Base-by-base conservation (phyloP, 768 basidiomycete genomes). In the Tephrocybe sp. region DNA sequence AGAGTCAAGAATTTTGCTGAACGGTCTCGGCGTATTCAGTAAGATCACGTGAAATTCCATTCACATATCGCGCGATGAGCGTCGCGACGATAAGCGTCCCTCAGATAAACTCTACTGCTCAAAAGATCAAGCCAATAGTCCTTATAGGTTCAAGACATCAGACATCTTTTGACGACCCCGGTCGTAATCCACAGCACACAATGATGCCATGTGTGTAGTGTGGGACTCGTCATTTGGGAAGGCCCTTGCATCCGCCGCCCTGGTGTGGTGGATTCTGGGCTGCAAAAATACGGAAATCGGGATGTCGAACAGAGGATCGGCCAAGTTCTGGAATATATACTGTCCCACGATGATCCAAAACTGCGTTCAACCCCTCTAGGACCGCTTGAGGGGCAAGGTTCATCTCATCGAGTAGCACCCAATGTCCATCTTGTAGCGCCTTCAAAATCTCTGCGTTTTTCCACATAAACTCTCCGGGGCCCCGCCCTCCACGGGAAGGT, bases 381-480 rank as follows among this genome's bases (percentile, higher is more conserved):
- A 99, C 87, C 0, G 97, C 86, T 61, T 99, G 95, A 24, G 95
- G 91, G 0, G 95, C 95, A 31, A 99, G 77, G 62, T 99, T 99
- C 97, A 99, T 98, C 65, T 99, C 97, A 62, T 99, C 97, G 9
- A 99, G 78, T 5, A 99, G 80, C 4, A 98, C 95, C 97, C 97
- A 99, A 52, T 91, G 84, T 1, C 97, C 97, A n/a, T 88, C 79
- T 63, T 97, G 93, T 69, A 99, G 69, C 1, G 97, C 94, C 50
- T 80, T 83, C 34, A 99, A 74, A 64, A 99, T 98, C 49, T 95
- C 94, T 0, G 95, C 97, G 55, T 98, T 92, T 66, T 87, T 91
- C 97, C 97, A 99, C 1, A 85, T 86, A 63, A 99, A 99, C 62
- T 97, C 91, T 36, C 94, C 95, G 3, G 91, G 82, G 13, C 75